Conservation (phyloP, 169 alveolate genomes). For the Eimeria maxima region DNA sequence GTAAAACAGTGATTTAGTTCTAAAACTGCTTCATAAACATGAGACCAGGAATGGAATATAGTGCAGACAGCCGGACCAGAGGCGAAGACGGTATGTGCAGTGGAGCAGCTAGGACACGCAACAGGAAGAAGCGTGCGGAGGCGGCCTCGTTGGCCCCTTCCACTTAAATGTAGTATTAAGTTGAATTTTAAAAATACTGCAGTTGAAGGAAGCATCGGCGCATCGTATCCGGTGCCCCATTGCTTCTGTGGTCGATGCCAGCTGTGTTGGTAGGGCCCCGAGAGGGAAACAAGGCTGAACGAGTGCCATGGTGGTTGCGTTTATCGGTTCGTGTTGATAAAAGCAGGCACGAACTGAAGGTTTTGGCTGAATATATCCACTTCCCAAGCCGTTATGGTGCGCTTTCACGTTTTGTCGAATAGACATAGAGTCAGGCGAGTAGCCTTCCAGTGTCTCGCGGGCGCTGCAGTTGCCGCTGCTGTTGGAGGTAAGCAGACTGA, state of each 20-base stretch:
- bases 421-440: conserved; percentile 22
- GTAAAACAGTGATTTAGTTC: neutral
- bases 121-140: neutral
- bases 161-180: neutral
- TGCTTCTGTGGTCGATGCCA: neutral
- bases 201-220: neutral
- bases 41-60: neutral
- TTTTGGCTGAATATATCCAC: neutral
- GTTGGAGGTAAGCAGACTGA: conserved; percentile 32
- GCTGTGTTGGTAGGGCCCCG: conserved; percentile 40
- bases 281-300: neutral
- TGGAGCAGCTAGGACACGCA: neutral
- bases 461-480: conserved; percentile 50
- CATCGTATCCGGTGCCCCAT: neutral
- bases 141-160: neutral
- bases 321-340: neutral
- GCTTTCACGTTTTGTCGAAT: conserved; percentile 29
- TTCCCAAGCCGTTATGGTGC: conserved; percentile 13
- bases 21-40: neutral
- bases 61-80: neutral
- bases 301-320: neutral
- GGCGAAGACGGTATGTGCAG: neutral
- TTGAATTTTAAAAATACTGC: neutral
- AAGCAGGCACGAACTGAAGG: neutral
- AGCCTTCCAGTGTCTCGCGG: conserved; percentile 53